These are phyloP conservation scores for Hypericum perforatum DNA, from an alignment of 345 rosid genomes.

Conservation along the genomic window DNA sequence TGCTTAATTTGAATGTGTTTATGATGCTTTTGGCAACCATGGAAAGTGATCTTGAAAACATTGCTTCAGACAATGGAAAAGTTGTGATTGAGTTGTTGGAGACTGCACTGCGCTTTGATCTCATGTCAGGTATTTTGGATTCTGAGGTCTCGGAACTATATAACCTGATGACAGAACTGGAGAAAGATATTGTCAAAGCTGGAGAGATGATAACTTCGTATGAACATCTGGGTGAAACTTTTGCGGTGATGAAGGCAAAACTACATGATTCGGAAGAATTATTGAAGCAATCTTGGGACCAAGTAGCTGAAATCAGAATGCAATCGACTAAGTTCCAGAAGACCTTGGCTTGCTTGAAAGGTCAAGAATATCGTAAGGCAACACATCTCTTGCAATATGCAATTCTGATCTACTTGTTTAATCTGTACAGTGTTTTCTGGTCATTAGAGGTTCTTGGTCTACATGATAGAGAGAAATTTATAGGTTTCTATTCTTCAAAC, in stretches of 20 bases:
- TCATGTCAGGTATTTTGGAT: constrained; percentile 53
- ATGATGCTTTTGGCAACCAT: constrained; percentile 63
- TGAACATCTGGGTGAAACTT: constrained; percentile 34
- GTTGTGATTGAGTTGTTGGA: constrained; percentile 27
- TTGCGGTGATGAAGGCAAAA: constrained; percentile 51
- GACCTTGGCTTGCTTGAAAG: constrained; percentile 37
- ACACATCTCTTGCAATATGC: too few species aligned
- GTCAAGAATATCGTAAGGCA: constrained; percentile 42
- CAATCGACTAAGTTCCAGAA: constrained; percentile 50
- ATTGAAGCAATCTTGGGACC: constrained; percentile 43
- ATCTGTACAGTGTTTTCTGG: too few species aligned
- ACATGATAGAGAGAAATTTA: too few species aligned
- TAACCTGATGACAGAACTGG: constrained; percentile 27
- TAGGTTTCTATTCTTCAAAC: too few species aligned
- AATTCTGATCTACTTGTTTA: too few species aligned
- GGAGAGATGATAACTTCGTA: constrained; percentile 34
- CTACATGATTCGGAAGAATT: constrained; percentile 43
- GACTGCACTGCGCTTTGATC: constrained; percentile 56
- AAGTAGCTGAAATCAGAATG: constrained; percentile 50
- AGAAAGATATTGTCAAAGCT: constrained; percentile 28
- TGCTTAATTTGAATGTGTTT: constrained; percentile 58
- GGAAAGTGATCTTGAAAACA: constrained; percentile 65
- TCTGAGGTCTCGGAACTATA: constrained; percentile 60
- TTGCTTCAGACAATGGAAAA: constrained; percentile 25
- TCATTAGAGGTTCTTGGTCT: too few species aligned